Evolutionary conservation across 139 green algal genomes (phyloP), one percentile per base, ranked within the genome.

Genomic region (Monoraphidium neglectum): DNA sequence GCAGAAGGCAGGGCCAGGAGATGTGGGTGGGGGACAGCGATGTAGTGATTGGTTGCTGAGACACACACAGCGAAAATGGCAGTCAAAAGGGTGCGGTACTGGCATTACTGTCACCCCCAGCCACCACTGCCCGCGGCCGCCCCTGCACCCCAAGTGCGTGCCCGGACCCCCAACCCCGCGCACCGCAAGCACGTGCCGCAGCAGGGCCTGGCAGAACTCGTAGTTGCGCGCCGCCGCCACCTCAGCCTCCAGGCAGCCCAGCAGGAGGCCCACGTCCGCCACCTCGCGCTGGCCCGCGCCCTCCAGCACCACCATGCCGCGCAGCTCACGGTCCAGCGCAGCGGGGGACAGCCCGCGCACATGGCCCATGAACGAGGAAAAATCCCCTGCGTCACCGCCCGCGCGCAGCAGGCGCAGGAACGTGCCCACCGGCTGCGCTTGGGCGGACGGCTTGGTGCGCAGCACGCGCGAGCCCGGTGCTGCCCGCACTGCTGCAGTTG

Each of bases 261-360:
- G 82, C 78, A 97, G 84, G 62, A 77, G 49, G 21, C 18, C 82
- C 66, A 98, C 36, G 37, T 89, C 83, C 16, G 59, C 62, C 46
- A 92, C 64, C 28, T 91, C 81, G 0, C 67, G 36, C 26, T 83
- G 76, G 24, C 2, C 1, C 56, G n/a, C 46, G 60, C 43, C 59
- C 3, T n/a, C 49, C 24, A 82, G 16, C 56, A 93, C 81, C 88
- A 92, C 77, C 82, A 97, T 81, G 13, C 81, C 72, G 4, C 87
- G 83, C 47, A 98, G 72, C 84, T 97, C 87, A 13, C 82, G 51
- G 63, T 98, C 94, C 16, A 97, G 54, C 2, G 76, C 77, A 2
- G 77, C 68, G 4, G 90, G 88, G 16, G 68, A 74, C 84, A 94
- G 74, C 21, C 37, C 68, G 1, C 85, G 72, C 71, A 94, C 54